phyloP scores from a whole-genome alignment of 2,329 filamentous ascomycete species.

The Ophiostoma ulmi region DNA sequence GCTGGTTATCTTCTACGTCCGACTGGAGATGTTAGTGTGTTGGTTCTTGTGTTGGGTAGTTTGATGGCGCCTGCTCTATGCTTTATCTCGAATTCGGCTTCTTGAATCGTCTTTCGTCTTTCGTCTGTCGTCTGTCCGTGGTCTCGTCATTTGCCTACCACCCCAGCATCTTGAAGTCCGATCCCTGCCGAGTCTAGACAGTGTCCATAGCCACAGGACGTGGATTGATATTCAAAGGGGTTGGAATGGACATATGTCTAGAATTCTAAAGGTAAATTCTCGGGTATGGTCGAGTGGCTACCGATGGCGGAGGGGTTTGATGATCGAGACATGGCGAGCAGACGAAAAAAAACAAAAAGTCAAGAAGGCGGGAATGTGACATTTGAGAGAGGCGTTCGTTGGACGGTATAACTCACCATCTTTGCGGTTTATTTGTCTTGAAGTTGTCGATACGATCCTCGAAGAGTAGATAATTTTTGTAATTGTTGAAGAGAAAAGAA shows the following conservation, averaged over 20 bases:
- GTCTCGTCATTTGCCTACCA: neutral
- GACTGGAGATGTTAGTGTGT: slow-evolving; percentile 55
- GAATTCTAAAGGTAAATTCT: neutral
- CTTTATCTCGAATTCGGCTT: neutral
- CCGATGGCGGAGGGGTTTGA: slow-evolving; percentile 1
- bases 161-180: neutral
- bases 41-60: neutral
- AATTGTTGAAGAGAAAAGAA: slow-evolving; percentile 20
- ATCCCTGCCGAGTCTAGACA: neutral
- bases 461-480: slow-evolving; percentile 47
- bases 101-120: neutral
- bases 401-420: slow-evolving; percentile 48
- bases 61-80: neutral
- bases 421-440: slow-evolving; percentile 48
- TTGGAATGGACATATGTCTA: neutral
- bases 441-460: slow-evolving; percentile 61
- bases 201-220: no score
- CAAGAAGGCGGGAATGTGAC: neutral
- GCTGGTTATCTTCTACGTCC: slow-evolving; percentile 99
- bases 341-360: neutral
- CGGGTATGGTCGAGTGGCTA: neutral
- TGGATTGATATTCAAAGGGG: neutral
- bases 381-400: neutral
- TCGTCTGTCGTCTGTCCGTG: neutral
- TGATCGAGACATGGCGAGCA: neutral